phyloP scores from a whole-genome alignment of 108 stramenopile genomes.

The Fragilaria radians region DNA sequence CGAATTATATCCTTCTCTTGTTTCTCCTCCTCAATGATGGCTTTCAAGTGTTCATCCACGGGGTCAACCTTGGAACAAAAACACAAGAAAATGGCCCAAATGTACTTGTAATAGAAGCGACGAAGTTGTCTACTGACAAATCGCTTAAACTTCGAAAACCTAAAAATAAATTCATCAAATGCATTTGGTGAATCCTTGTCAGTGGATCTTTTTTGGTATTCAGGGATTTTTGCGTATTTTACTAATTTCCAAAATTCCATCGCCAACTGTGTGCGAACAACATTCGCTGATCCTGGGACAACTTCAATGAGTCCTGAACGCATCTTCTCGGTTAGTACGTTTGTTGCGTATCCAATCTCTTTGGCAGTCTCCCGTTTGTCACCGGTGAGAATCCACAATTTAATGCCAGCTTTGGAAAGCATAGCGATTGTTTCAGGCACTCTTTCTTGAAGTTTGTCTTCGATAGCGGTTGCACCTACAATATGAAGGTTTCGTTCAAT shows the following conservation, averaged over 20 bases:
- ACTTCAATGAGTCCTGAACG: slow-evolving; percentile 69
- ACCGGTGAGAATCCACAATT: slow-evolving; percentile 97
- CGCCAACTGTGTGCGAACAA: slow-evolving; percentile 58
- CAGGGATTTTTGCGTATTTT: slow-evolving; percentile 68
- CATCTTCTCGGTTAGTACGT: slow-evolving; percentile 89
- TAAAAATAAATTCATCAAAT: slow-evolving; percentile 9
- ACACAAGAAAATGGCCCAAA: background rate
- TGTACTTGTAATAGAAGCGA: slow-evolving; percentile 6
- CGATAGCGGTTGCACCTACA: slow-evolving; percentile 95
- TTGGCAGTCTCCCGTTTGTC: slow-evolving; percentile 98
- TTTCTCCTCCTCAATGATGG: slow-evolving; percentile 13
- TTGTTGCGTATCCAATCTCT: slow-evolving; percentile 93
- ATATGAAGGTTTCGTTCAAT: slow-evolving; percentile 85
- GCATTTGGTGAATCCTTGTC: background rate
- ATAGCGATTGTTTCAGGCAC: slow-evolving; percentile 92
- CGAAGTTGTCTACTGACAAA: background rate
- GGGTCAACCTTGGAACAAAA: background rate
- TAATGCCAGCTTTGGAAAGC: slow-evolving; percentile 88
- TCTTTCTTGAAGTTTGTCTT: slow-evolving; percentile 95
- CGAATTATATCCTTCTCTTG: slow-evolving; percentile 11
- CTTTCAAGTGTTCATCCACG: slow-evolving; percentile 7
- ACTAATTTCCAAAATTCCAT: slow-evolving; percentile 85
- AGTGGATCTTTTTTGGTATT: slow-evolving; percentile 40
- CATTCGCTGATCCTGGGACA: slow-evolving; percentile 46
- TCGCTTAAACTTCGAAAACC: slow-evolving; percentile 17